These are phyloP conservation scores for Leccinum angustisporum DNA, from an alignment of 1,284 basidiomycete genomes.

Conservation along the genomic window DNA sequence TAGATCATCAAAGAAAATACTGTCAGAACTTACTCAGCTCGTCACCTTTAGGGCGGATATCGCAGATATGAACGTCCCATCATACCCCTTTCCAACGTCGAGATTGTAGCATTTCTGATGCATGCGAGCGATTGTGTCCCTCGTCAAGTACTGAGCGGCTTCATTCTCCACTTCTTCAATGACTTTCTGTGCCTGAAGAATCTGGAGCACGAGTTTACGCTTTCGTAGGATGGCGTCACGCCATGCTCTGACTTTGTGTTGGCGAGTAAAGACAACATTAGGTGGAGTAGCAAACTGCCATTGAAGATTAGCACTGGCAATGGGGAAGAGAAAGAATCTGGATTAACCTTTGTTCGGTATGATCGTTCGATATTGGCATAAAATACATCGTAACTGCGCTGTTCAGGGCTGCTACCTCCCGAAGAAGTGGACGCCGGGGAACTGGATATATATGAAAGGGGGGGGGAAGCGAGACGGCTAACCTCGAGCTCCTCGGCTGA, in stretches of 20 bases:
- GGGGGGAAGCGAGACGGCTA: neutral
- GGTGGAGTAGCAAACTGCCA: neutral
- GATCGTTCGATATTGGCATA: neutral
- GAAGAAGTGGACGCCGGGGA: neutral
- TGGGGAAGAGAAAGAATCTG: neutral
- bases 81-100: neutral
- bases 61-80: neutral
- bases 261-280: neutral
- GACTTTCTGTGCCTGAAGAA: neutral
- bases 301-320: neutral
- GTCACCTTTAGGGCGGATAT: neutral
- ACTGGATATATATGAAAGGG: neutral
- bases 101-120: neutral
- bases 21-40: neutral
- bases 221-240: neutral
- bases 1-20: neutral
- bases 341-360: neutral
- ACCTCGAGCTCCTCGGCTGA: neutral
- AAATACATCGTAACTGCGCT: neutral
- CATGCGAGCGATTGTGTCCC: neutral
- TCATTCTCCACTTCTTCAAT: neutral
- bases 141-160: neutral
- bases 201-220: neutral
- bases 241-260: neutral
- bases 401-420: neutral